Percentiles rank a stretch among this genome's conserved stretches.
Conservation (phyloP, 768 basidiomycete species). For the Cubamyces sp. region DNA sequence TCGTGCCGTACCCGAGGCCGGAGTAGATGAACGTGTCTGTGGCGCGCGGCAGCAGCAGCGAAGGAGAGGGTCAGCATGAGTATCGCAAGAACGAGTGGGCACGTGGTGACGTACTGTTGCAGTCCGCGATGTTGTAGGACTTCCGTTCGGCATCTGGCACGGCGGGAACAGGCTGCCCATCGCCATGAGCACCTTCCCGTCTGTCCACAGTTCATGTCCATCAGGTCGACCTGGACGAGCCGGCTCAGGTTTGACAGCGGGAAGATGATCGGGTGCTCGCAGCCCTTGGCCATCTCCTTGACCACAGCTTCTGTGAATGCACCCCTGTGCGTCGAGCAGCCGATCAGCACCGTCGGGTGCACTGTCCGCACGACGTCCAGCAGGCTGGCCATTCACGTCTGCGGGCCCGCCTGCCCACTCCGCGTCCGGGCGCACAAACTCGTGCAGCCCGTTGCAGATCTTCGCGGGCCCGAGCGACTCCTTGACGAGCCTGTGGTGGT, state of each 20-base stretch:
- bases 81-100: background rate
- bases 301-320: constrained; percentile 80
- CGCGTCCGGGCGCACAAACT: constrained; percentile 60
- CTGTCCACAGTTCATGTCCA: constrained; percentile 77
- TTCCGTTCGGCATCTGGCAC: constrained; percentile 65
- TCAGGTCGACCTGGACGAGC: constrained; percentile 75
- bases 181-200: constrained; percentile 77
- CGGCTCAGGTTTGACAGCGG: constrained; percentile 83
- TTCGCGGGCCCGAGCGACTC: constrained; percentile 47
- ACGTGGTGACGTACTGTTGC: constrained; percentile 54
- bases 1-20: constrained; percentile 81
- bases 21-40: constrained; percentile 81
- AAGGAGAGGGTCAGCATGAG: too few relatives aligned
- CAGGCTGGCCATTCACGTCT: constrained; percentile 46
- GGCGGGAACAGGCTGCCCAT: constrained; percentile 86
- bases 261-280: constrained; percentile 80
- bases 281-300: constrained; percentile 65
- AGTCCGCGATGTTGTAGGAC: constrained; percentile 72
- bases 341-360: constrained; percentile 83
- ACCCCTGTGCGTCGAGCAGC: constrained; percentile 77
- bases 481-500: constrained; percentile 66
- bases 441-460: constrained; percentile 50
- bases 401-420: constrained; percentile 52
- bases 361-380: constrained; percentile 72
- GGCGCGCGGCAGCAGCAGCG: background rate